Conservation (phyloP, 805 yeast genomes). For the Grigorovia humatica region DNA sequence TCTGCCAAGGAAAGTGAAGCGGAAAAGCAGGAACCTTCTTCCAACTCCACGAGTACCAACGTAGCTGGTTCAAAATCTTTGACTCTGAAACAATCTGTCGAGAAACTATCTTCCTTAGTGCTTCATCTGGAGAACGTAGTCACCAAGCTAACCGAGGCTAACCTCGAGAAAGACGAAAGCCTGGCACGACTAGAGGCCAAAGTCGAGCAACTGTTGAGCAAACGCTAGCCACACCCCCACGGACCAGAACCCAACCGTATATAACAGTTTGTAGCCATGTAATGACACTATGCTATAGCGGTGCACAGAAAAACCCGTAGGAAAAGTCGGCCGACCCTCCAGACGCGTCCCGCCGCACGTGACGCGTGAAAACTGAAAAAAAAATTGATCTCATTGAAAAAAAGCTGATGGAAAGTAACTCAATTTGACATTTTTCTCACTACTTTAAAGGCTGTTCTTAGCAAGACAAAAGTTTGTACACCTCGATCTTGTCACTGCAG, state of each 20-base stretch:
- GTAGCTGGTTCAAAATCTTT: conserved; percentile 35
- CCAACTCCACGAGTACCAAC: conserved; percentile 5
- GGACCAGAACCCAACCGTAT: neutral
- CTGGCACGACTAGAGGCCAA: conserved; percentile 49
- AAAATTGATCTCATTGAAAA: neutral
- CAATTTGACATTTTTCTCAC: neutral
- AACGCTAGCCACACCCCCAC: neutral
- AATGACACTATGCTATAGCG: neutral
- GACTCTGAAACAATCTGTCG: conserved; percentile 63
- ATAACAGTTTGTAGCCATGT: neutral
- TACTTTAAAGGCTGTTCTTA: no score
- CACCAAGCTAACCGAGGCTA: conserved; percentile 39
- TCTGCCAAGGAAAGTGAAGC: conserved; percentile 5
- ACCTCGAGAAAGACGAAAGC: conserved; percentile 55
- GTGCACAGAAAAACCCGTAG: no score
- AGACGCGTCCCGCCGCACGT: neutral
- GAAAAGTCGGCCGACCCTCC: no score
- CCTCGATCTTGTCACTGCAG: neutral
- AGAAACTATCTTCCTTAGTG: conserved; percentile 51
- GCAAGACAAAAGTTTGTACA: neutral
- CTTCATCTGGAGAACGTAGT: conserved; percentile 48
- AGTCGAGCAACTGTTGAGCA: conserved; percentile 27
- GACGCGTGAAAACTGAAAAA: neutral
- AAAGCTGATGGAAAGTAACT: neutral
- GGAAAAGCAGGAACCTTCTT: conserved; percentile 5